A percentile compares a stretch with the other conserved stretches of the same genome.
Evolutionary conservation across 345 rosid species (phyloP).

Genomic region (Pelargonium nanum): DNA sequence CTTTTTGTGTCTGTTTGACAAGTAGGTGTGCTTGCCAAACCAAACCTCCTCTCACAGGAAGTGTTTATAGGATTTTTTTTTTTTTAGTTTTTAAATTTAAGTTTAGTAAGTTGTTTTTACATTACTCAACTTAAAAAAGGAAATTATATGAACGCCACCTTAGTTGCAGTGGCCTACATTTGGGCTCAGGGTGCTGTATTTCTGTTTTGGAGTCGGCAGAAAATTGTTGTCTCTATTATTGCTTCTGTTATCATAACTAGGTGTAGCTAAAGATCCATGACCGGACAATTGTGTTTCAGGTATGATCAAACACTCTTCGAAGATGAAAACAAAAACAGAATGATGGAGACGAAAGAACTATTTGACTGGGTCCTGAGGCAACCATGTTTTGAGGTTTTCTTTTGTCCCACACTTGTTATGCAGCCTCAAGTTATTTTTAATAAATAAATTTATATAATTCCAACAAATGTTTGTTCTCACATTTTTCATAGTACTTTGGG

Average conservation of each 20-base stretch:
- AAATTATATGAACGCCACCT: no score
- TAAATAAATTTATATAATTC: background rate
- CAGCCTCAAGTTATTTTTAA: background rate
- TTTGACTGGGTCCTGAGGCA: slow-evolving; percentile 97
- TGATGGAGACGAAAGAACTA: slow-evolving; percentile 90
- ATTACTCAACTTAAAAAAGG: no score
- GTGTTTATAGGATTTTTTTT: no score
- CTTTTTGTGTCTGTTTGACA: no score
- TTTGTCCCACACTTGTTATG: slow-evolving; percentile 1
- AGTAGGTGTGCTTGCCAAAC: no score
- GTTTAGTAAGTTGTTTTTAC: no score
- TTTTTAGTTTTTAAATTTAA: no score
- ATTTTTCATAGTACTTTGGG: background rate
- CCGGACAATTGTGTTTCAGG: slow-evolving; percentile 29
- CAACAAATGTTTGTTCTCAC: background rate
- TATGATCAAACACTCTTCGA: slow-evolving; percentile 92
- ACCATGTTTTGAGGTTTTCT: slow-evolving; percentile 85
- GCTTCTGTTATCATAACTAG: background rate
- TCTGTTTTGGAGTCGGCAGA: background rate
- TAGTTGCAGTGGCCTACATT: background rate
- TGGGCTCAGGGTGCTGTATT: background rate
- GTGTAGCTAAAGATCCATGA: background rate
- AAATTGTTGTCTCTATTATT: no score
- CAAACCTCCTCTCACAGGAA: no score
- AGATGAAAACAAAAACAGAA: slow-evolving; percentile 79